Evolutionary conservation across 768 basidiomycete species (phyloP).

Genomic region (Chalciporus piperatus): DNA sequence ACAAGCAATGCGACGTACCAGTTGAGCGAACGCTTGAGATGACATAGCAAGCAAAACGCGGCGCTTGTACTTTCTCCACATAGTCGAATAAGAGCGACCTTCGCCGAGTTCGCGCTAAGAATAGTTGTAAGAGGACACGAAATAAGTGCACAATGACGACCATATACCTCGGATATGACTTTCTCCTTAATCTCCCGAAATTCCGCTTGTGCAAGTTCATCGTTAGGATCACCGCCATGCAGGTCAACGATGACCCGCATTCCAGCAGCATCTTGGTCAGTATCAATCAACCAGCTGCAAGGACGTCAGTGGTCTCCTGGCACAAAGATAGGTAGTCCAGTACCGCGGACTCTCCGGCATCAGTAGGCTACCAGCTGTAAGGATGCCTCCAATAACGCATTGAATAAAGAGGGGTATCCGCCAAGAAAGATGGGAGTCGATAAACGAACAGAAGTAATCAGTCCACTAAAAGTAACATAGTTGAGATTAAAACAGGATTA

Average conservation of each 20-base stretch:
- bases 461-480: slow-evolving; percentile 60
- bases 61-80: slow-evolving; percentile 88
- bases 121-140: not conserved
- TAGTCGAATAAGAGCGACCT: slow-evolving; percentile 67
- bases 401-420: slow-evolving; percentile 86
- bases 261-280: slow-evolving; percentile 78
- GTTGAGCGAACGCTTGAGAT: slow-evolving; percentile 91
- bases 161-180: slow-evolving; percentile 62
- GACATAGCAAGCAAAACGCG: slow-evolving; percentile 93
- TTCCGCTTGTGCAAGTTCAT: slow-evolving; percentile 73
- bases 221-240: slow-evolving; percentile 74
- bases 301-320: slow-evolving; percentile 3
- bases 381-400: slow-evolving; percentile 79
- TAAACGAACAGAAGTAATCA: slow-evolving; percentile 90
- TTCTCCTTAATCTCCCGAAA: slow-evolving; percentile 87
- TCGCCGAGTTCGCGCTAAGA: slow-evolving; percentile 71
- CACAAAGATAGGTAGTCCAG: slow-evolving; percentile 2
- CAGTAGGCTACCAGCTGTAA: slow-evolving; percentile 73
- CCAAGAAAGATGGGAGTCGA: slow-evolving; percentile 87
- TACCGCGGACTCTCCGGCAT: slow-evolving; percentile 92
- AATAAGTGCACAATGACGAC: too few relatives aligned
- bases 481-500: not conserved
- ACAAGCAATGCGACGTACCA: slow-evolving; percentile 51
- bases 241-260: slow-evolving; percentile 85
- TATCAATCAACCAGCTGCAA: slow-evolving; percentile 84